Conservation (phyloP, 768 basidiomycete genomes). For the Candolleomyces efflorescens region DNA sequence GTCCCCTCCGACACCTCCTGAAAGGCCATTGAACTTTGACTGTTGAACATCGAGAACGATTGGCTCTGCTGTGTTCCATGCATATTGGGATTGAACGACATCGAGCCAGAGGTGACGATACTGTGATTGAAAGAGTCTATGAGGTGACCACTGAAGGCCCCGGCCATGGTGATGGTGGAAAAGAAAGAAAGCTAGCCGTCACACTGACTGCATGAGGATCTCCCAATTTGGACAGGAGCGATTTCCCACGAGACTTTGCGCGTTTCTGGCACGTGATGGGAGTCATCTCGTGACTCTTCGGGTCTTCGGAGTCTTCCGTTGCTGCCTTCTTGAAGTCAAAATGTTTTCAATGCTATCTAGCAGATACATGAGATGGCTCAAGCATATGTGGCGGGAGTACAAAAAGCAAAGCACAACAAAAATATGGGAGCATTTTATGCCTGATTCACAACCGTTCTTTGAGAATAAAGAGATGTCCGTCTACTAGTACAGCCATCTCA, state of each 20-base stretch:
- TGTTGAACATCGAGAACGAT: slow-evolving; percentile 26
- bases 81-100: slow-evolving; percentile 59
- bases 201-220: background rate
- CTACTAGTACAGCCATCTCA: no score
- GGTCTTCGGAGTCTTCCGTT: no score
- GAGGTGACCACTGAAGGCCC: slow-evolving; percentile 56
- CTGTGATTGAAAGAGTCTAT: slow-evolving; percentile 39
- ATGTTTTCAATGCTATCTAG: no score
- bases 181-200: background rate
- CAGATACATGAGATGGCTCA: no score
- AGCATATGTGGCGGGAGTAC: no score
- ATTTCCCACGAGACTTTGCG: background rate
- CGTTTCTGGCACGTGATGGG: background rate
- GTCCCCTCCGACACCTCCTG: slow-evolving; percentile 53
- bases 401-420: no score
- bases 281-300: no score
- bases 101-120: slow-evolving; percentile 45
- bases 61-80: slow-evolving; percentile 43
- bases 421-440: no score
- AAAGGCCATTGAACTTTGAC: slow-evolving; percentile 11
- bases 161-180: slow-evolving; percentile 40
- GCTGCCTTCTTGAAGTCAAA: no score
- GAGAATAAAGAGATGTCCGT: no score
- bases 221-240: background rate
- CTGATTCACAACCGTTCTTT: no score